These are phyloP conservation scores for Coemansia sp. DNA, from an alignment of 192 early-diverging fungal species.

Conservation along the genomic window DNA sequence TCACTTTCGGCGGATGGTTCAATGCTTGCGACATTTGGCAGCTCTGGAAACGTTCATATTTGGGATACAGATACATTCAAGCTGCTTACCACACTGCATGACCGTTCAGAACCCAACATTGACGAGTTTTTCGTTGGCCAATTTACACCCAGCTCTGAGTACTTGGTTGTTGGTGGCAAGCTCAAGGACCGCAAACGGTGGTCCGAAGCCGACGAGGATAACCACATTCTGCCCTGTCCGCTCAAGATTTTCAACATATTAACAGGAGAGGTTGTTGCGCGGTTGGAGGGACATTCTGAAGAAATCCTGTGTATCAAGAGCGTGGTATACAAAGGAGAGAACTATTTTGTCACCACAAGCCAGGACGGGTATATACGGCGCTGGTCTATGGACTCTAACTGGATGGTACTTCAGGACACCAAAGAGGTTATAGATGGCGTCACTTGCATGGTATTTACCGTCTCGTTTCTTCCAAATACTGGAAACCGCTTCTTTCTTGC, in stretches of 20 bases:
- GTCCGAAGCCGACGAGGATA: constrained; percentile 89
- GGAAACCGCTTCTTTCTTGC: constrained; percentile 94
- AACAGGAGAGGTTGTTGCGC: constrained; percentile 76
- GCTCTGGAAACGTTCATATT: constrained; percentile 68
- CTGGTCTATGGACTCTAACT: constrained; percentile 83
- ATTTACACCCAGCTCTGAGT: constrained; percentile 66
- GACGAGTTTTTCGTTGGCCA: constrained; percentile 90
- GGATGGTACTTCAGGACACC: constrained; percentile 66
- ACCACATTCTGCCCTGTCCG: constrained; percentile 90
- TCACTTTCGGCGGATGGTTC: constrained; percentile 78
- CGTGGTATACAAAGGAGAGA: constrained; percentile 72
- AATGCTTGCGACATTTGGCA: constrained; percentile 86
- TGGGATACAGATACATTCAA: constrained; percentile 82
- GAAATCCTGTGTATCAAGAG: constrained; percentile 83
- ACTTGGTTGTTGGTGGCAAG: constrained; percentile 83
- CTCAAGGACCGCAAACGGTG: constrained; percentile 85
- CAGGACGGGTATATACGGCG: constrained; percentile 93
- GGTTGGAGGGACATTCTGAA: constrained; percentile 81
- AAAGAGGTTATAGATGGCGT: constrained; percentile 76
- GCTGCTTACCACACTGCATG: constrained; percentile 69
- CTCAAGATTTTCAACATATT: constrained; percentile 88
- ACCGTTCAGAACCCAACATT: constrained; percentile 73
- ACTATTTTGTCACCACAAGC: constrained; percentile 86
- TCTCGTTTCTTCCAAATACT: constrained; percentile 89
- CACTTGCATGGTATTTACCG: constrained; percentile 95